Evolutionary conservation across 495 filamentous ascomycete genomes (phyloP), one percentile per base, ranked within the genome.

Genomic region (Tuber calosporum): DNA sequence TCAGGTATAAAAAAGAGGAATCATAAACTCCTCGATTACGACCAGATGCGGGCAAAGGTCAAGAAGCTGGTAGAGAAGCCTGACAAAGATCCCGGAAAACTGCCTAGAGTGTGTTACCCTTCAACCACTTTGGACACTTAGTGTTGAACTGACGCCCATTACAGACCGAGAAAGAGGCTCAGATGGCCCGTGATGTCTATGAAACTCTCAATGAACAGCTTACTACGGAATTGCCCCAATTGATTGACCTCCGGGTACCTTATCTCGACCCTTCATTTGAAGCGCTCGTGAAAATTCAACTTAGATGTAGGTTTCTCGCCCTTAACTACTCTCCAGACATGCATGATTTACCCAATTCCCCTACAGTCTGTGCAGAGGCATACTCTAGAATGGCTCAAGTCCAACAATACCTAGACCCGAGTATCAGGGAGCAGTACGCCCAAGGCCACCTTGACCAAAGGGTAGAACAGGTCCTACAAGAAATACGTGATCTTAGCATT

Each of bases 361-460:
- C 5, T 19, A 58, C 48, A 79, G 80, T 99, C 85, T 99, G 95
- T 82, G 95, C 95, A 17, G 95, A 99, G 83, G 95, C 95, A 15
- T 99, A 99, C 82, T 91, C 88, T 43, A 86, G 95, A 36, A 98
- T 99, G 95, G 95, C 95, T 13, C 95, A 99, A 85, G 95, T 99
- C 74, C 95, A 99, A 85, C 96, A 99, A 84, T 99, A 97, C 83
- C 87, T 99, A 66, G 95, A 98, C 83, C 90, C 94, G n/a, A 92
- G 95, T 82, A 98, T 93, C 66, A 87, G 95, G 71, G 95, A 99
- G 73, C 93, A 97, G 84, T 99, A 99, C 84, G 95, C 95, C 22
- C 89, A 92, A 76, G 95, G 95, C 48, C 91, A 97, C 79, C 84
- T 99, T 78, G 95, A 99, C 83, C 92, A 88, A 75, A 84, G 92